These are phyloP conservation scores for Coemansia furcata DNA, from an alignment of 192 early-diverging fungal species.

Conservation along the genomic window DNA sequence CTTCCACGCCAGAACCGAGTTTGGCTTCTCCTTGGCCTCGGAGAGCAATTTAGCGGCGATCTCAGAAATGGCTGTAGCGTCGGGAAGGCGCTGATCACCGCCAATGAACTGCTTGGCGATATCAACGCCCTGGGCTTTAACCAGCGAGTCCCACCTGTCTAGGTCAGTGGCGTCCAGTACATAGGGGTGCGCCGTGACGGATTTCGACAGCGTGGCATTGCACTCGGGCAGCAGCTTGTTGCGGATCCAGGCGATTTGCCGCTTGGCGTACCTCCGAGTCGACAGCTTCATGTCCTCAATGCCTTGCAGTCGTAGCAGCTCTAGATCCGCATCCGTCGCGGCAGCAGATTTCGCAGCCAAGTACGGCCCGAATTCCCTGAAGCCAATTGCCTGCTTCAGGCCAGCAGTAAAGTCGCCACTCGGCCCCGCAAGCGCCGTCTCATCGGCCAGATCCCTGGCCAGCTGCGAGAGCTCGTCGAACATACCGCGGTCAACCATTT, in stretches of 20 bases:
- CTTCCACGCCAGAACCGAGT: slow-evolving; percentile 56
- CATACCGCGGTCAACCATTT: slow-evolving; percentile 74
- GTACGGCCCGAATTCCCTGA: slow-evolving; percentile 84
- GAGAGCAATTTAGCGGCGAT: slow-evolving; percentile 34
- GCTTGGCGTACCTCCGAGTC: slow-evolving; percentile 86
- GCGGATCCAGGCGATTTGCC: slow-evolving; percentile 51
- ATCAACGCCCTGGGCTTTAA: slow-evolving; percentile 54
- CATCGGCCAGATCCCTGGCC: slow-evolving; percentile 18
- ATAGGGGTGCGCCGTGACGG: slow-evolving; percentile 50
- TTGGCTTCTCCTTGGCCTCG: slow-evolving; percentile 18
- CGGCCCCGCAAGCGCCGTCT: not conserved
- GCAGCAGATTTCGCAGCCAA: slow-evolving; percentile 25
- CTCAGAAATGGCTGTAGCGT: slow-evolving; percentile 12
- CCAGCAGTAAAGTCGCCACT: slow-evolving; percentile 20
- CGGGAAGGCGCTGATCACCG: slow-evolving; percentile 5
- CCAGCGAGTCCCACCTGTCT: slow-evolving; percentile 56
- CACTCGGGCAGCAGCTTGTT: slow-evolving; percentile 52
- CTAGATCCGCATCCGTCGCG: not conserved
- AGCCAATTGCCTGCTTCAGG: slow-evolving; percentile 59
- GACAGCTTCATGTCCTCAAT: slow-evolving; percentile 81
- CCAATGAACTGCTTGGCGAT: slow-evolving; percentile 51
- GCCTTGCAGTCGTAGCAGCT: slow-evolving; percentile 53
- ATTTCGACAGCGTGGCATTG: slow-evolving; percentile 26
- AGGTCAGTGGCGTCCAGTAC: slow-evolving; percentile 70
- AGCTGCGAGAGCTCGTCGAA: slow-evolving; percentile 52